phyloP scores from a whole-genome alignment of 1,284 basidiomycete species.

The Trichosporon sp. region DNA sequence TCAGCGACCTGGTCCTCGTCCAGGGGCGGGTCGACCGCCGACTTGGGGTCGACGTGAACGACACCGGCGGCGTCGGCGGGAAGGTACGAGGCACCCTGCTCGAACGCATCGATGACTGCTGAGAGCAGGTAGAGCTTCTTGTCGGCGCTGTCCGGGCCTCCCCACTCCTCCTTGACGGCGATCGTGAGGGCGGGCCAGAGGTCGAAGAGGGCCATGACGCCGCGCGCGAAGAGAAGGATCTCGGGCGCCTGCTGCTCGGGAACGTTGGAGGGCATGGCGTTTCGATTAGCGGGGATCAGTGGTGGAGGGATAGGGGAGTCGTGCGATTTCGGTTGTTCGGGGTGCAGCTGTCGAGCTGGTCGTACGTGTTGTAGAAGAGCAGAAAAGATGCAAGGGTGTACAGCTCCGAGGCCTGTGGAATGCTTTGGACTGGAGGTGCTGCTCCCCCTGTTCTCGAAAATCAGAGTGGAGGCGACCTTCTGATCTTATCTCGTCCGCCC shows the following conservation, averaged over 20 bases:
- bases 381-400: background rate
- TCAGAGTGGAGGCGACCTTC: constrained; percentile 9
- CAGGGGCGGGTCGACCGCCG: constrained; percentile 59
- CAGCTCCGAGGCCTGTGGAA: background rate
- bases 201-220: constrained; percentile 73
- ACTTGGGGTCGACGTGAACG: constrained; percentile 37
- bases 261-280: constrained; percentile 21
- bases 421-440: background rate
- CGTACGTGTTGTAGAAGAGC: background rate
- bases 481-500: background rate
- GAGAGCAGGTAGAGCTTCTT: constrained; percentile 81
- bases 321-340: background rate
- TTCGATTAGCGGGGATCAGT: background rate
- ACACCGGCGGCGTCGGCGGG: constrained; percentile 18
- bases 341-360: background rate
- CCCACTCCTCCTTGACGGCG: constrained; percentile 80
- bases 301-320: background rate
- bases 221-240: constrained; percentile 71
- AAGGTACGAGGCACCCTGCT: constrained; percentile 55
- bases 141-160: constrained; percentile 68
- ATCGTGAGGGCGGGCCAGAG: constrained; percentile 81
- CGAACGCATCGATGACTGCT: constrained; percentile 80
- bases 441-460: background rate
- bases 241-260: constrained; percentile 24
- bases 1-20: constrained; percentile 77